These are phyloP conservation scores for Diaporthe eres DNA, from an alignment of 2,329 filamentous ascomycete species.

Conservation along the genomic window DNA sequence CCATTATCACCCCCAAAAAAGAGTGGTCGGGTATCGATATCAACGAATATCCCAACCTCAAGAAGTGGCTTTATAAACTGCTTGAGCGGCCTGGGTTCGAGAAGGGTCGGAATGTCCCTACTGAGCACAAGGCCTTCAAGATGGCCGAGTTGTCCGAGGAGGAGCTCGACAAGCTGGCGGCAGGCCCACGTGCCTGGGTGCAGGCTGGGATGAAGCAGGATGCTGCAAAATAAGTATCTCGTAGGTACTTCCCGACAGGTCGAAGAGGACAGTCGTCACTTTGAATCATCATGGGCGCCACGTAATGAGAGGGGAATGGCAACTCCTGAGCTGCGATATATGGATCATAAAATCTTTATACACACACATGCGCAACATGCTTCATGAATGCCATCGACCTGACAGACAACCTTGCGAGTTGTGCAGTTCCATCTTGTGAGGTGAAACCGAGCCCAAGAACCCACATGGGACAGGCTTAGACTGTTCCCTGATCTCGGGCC, in stretches of 20 bases:
- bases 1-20: constrained; percentile 47
- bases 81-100: constrained; percentile 78
- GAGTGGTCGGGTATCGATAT: constrained; percentile 78
- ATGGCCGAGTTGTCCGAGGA: constrained; percentile 53
- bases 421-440: not conserved
- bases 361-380: not conserved
- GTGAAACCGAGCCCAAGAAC: not conserved
- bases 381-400: not conserved
- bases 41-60: constrained; percentile 80
- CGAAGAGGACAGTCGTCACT: no score
- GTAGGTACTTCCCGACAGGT: no score
- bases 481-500: not conserved
- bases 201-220: constrained; percentile 75
- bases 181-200: constrained; percentile 69
- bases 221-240: constrained; percentile 57
- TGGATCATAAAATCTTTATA: not conserved
- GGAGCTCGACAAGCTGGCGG: constrained; percentile 66
- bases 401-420: not conserved
- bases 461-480: not conserved
- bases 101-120: constrained; percentile 79
- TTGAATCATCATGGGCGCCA: not conserved
- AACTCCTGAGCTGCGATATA: no score
- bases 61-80: constrained; percentile 83
- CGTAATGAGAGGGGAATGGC: not conserved
- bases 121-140: constrained; percentile 70